phyloP scores from a whole-genome alignment of 148 eudicot species.

The Chenopodium album region DNA sequence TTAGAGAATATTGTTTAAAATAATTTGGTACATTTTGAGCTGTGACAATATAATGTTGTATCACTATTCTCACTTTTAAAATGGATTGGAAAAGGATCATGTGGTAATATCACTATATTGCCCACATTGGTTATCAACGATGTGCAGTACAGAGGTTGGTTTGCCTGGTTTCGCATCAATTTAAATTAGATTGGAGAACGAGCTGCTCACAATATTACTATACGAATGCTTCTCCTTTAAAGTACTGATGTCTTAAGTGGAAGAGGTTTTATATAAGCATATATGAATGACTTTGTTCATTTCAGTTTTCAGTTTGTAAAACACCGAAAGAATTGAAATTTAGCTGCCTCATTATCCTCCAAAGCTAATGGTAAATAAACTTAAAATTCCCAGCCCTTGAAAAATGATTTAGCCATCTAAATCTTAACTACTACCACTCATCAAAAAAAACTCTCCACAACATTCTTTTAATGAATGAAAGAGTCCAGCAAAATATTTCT shows the following conservation, averaged over 20 bases:
- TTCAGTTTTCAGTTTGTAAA: no score
- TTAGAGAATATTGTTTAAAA: background rate
- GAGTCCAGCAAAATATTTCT: no score
- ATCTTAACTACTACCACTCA: no score
- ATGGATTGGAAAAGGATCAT: constrained; percentile 82
- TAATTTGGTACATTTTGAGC: background rate
- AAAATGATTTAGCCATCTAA: no score
- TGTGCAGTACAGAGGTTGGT: constrained; percentile 87
- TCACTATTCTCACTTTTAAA: background rate
- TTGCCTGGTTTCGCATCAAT: background rate
- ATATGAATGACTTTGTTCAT: no score
- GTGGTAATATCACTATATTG: constrained; percentile 91
- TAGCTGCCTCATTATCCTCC: no score
- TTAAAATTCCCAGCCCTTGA: no score
- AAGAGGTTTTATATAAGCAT: background rate
- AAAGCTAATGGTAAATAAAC: no score
- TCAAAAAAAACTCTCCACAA: no score
- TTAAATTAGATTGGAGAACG: background rate
- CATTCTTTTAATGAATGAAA: no score
- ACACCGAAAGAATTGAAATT: no score
- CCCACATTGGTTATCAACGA: constrained; percentile 83
- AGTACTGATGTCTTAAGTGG: background rate
- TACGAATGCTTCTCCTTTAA: background rate
- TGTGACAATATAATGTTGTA: background rate
- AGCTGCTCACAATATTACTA: background rate